A percentile compares a stretch with the other conserved stretches of the same genome.
These are phyloP conservation scores for Boletus rubropictus DNA, from an alignment of 768 basidiomycete genomes.

Conservation along the genomic window DNA sequence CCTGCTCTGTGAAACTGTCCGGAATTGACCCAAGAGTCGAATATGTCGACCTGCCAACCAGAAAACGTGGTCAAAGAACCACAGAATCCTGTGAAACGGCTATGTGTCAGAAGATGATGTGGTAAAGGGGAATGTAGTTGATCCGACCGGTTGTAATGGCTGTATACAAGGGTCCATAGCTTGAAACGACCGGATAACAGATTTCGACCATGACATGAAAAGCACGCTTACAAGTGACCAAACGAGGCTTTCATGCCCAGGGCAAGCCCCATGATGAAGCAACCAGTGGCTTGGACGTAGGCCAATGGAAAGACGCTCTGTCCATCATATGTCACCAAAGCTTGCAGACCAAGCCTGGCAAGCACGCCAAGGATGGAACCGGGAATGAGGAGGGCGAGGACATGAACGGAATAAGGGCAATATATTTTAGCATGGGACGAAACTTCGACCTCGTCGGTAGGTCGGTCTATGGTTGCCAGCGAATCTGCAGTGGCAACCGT, in stretches of 20 bases:
- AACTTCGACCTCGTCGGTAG: conserved; percentile 31
- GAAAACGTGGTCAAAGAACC: conserved; percentile 97
- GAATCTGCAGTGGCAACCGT: conserved; percentile 33
- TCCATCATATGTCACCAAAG: conserved; percentile 70
- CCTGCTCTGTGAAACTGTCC: conserved; percentile 51
- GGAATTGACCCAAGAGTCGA: conserved; percentile 77
- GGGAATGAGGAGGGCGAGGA: conserved; percentile 70
- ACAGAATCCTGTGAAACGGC: conserved; percentile 64
- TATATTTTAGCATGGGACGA: conserved; percentile 35
- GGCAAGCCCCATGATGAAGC: conserved; percentile 84
- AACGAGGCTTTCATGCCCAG: conserved; percentile 68
- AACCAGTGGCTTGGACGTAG: conserved; percentile 84
- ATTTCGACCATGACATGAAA: conserved; percentile 4
- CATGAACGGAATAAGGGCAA: conserved; percentile 53
- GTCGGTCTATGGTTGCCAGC: conserved; percentile 39
- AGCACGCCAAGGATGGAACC: conserved; percentile 83
- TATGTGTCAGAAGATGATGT: neutral
- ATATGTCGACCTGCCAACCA: conserved; percentile 87
- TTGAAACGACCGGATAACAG: conserved; percentile 28
- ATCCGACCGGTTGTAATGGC: conserved; percentile 75
- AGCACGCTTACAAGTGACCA: conserved; percentile 58
- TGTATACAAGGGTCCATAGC: conserved; percentile 85
- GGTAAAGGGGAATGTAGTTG: neutral
- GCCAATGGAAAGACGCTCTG: conserved; percentile 73
- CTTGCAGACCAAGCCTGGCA: conserved; percentile 70